Evolutionary conservation across 2,329 filamentous ascomycete genomes (phyloP), one percentile per base, ranked within the genome.

Genomic region (Trichoderma pleuroti): DNA sequence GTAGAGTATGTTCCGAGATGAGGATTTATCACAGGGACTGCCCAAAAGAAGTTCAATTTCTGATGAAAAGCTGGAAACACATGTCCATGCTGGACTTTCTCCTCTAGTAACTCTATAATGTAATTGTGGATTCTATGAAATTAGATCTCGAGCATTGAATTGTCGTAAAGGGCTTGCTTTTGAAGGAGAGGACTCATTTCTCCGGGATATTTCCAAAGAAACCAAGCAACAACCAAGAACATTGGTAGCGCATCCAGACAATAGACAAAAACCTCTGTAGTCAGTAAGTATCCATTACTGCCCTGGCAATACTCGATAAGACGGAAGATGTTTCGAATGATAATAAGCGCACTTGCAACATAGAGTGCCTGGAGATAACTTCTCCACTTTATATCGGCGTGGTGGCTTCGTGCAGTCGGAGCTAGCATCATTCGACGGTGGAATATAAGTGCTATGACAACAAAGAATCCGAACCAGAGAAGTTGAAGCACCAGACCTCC

Each of bases 171-270:
- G 12, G 14, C n/a, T n/a, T 64, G 26, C 42, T 32, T 34, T 32
- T 30, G 39, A 16, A 49, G 61, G 1, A 64, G 39, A 16, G 9
- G 26, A 2, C 61, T 52, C 6, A 52, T 24, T 24, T 64, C 26
- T 18, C 61, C 39, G 16, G 42, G n/a, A 18, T 64, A 64, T 24
- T 64, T 54, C 42, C 42, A 64, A 49, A 18, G 28, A 11, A 64
- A 52, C 62, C 62, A 64, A 10, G n/a, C 26, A 34, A 64, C 61
- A 52, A 54, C 42, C 46, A 54, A 64, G n/a, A 64, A 54, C 62
- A 64, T 64, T 2, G 28, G 62, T 10, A 64, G 21, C 9, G 62
- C 62, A 11, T 64, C 62, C 11, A 64, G 42, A 14, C 42, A 52
- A n/a, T 64, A 64, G n/a, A 64, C 42, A n/a, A 52, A 64, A 6